Percentiles rank a stretch among this genome's conserved stretches.
Evolutionary conservation across 345 rosid species (phyloP).

Genomic region (Melastoma malabathricum): DNA sequence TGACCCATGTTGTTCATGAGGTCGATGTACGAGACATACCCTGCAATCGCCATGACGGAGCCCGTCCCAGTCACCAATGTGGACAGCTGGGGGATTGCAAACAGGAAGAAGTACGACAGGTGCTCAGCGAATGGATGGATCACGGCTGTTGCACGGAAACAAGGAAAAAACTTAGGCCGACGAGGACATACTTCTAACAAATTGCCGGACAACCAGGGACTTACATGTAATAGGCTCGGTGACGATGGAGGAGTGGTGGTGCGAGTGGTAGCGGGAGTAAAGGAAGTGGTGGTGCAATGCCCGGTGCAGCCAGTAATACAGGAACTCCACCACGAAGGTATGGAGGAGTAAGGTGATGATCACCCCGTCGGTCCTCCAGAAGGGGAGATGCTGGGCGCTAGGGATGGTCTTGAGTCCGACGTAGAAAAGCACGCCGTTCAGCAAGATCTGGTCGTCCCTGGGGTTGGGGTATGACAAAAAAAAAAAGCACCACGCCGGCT

Average conservation of each 20-base stretch:
- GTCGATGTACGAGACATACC: conserved; percentile 41
- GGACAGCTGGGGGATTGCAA: conserved; percentile 28
- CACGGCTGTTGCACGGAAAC: conserved; percentile 34
- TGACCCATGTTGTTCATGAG: conserved; percentile 86
- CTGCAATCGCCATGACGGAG: conserved; percentile 10
- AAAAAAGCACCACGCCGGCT: neutral
- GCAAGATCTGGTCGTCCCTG: conserved; percentile 51
- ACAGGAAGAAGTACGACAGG: conserved; percentile 32
- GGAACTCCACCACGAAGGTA: conserved; percentile 53
- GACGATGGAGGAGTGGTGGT: conserved; percentile 63
- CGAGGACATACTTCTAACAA: no score
- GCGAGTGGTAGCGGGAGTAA: conserved; percentile 74
- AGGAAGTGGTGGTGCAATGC: conserved; percentile 60
- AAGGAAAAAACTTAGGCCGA: neutral
- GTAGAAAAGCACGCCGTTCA: conserved; percentile 19
- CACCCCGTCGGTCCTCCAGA: conserved; percentile 45
- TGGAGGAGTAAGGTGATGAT: conserved; percentile 29
- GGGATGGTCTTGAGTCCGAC: conserved; percentile 4
- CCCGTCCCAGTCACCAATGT: conserved; percentile 14
- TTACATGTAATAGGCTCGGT: conserved; percentile 56
- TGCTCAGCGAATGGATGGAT: conserved; percentile 78
- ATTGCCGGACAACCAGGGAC: neutral
- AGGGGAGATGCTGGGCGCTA: conserved; percentile 18
- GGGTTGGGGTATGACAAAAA: neutral
- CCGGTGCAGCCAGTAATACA: conserved; percentile 68